These are phyloP conservation scores for Quercus dentata DNA, from an alignment of 306 rosid species.

Conservation along the genomic window DNA sequence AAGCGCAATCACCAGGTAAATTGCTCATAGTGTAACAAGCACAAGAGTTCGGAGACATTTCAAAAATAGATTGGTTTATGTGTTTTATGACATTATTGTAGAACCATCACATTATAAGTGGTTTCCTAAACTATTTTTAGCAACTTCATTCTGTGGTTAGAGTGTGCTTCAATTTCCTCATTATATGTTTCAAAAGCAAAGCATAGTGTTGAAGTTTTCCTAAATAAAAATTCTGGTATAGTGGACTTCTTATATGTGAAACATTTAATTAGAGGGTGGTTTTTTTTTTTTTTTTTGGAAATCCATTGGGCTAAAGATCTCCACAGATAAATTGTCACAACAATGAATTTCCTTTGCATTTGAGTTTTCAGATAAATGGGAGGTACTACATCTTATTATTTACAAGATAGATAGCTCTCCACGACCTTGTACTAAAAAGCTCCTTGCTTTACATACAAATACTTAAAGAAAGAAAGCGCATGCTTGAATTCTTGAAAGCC, in stretches of 20 bases:
- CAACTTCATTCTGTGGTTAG: neutral
- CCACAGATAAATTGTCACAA: neutral
- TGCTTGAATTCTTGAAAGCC: neutral
- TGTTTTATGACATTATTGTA: no score
- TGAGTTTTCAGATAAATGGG: neutral
- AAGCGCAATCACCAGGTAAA: constrained; percentile 54
- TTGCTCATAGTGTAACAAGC: neutral
- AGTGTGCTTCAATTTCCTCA: neutral
- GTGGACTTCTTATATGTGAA: neutral
- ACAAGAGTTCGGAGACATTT: neutral
- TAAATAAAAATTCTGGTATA: neutral
- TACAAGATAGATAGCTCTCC: neutral
- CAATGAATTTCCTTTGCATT: neutral
- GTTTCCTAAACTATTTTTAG: neutral
- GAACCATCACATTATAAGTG: neutral
- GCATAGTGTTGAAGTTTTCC: neutral
- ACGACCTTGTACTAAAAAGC: neutral
- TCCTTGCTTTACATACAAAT: neutral
- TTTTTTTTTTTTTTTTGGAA: neutral
- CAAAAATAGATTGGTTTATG: no score
- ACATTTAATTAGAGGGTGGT: neutral
- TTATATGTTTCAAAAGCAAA: neutral
- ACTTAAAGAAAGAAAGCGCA: no score
- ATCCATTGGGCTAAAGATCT: neutral
- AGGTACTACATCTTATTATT: neutral